Percentiles rank a stretch among this genome's conserved stretches.
Conservation (phyloP, 495 filamentous ascomycete species). For the Aspergillus olivimuriae region DNA sequence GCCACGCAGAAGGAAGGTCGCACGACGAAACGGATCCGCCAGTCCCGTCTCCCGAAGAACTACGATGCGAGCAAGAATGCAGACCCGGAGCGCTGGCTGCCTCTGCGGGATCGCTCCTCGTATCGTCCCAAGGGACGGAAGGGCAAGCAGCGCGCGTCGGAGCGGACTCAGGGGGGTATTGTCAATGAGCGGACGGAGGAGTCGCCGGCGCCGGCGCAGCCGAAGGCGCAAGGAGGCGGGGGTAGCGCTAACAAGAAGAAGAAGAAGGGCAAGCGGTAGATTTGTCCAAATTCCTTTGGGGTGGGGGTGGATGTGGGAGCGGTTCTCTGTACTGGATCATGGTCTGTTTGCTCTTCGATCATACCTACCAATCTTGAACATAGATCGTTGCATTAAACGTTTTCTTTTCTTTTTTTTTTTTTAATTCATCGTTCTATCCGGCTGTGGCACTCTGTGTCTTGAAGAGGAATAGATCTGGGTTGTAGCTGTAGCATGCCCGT, state of each 20-base stretch:
- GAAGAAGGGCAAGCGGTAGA: constrained; percentile 40
- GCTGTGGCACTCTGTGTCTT: too few species aligned
- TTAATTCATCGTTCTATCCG: too few species aligned
- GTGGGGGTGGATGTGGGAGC: not conserved
- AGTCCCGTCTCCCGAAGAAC: constrained; percentile 68
- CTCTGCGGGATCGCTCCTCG: constrained; percentile 76
- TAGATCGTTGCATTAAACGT: too few species aligned
- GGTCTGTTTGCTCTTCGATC: too few species aligned
- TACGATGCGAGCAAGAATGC: constrained; percentile 67
- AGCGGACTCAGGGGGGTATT: constrained; percentile 78
- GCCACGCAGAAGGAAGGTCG: constrained; percentile 42
- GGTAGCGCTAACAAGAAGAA: constrained; percentile 61
- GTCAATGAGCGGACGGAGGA: constrained; percentile 64
- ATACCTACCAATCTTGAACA: too few species aligned
- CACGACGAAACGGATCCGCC: constrained; percentile 59
- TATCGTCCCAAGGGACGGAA: constrained; percentile 90
- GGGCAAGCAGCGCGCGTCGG: constrained; percentile 72
- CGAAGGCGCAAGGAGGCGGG: constrained; percentile 29
- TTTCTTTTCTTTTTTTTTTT: too few species aligned
- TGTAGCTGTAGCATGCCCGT: too few species aligned
- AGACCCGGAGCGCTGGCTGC: constrained; percentile 90
- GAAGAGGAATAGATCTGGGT: too few species aligned
- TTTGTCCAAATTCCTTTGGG: too few species aligned
- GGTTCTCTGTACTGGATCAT: too few species aligned
- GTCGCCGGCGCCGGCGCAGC: constrained; percentile 45